Base-by-base conservation (phyloP, 2,329 filamentous ascomycete genomes). In the Helminthosporium solani region DNA sequence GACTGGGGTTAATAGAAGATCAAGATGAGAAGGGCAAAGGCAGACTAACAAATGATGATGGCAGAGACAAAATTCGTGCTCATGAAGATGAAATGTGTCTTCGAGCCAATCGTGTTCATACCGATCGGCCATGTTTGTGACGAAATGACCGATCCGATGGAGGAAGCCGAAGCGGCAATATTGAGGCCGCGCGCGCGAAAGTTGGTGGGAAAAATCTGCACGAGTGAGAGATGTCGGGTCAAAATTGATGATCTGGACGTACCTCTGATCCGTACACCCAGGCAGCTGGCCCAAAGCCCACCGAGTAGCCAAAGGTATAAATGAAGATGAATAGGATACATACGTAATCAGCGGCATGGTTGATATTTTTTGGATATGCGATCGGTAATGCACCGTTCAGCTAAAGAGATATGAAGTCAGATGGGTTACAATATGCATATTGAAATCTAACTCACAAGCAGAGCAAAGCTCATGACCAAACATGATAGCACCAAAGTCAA, bases 241-340 rank as follows among this genome's bases (percentile, higher is more conserved):
- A 31, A 33, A 8, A 2, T 11, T 15, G 9, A 20, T 5, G 19
- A 33, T 11, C 11, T 8, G 15, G 11, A 40, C 63, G 19, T 50
- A 79, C 77, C 68, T 83, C 80, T 0, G 78, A 75, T n/a, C 78
- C 77, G 49, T 83, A 83, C 0, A 83, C 78, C 80, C 80, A 83
- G 0, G 78, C 73, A 1, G 78, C 75, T 0, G 80, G 78, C 0
- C 80, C 80, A 34, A 82, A 80, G 0, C 80, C 78, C 50, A 83
- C 70, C 40, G 77, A 80, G 57, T 80, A 83, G 0, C 80, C 80
- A 40, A 82, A 71, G 7, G 79, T 77, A 58, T 81, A 83, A 34
- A 83, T 66, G 57, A 82, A 82, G 33, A 82, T 77, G 56, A 81
- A 82, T 9, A 76, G 66, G 18, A 82, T 73, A 55, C 79, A 81